Conservation (phyloP, 345 rosid genomes). For the Aurinia saxatilis region DNA sequence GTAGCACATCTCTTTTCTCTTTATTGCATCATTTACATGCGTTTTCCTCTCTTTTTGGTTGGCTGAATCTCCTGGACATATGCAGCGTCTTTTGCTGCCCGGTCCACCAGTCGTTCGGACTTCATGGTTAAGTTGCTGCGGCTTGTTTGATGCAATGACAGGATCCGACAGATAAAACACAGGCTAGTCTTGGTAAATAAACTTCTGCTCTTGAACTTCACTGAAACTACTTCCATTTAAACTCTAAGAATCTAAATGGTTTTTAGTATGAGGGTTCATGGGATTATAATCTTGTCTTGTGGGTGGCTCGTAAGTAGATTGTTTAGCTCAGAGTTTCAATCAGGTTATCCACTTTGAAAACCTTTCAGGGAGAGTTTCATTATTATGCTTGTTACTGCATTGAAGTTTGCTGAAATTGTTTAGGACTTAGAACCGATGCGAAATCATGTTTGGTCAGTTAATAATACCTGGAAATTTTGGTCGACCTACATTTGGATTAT, state of each 20-base stretch:
- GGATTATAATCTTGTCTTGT: too few relatives aligned
- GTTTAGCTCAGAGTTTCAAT: neutral
- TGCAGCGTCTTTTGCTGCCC: constrained; percentile 48
- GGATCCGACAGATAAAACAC: constrained; percentile 53
- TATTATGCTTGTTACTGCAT: neutral
- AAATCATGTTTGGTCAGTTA: neutral
- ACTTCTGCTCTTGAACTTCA: neutral
- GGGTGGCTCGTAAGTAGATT: neutral
- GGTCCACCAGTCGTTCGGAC: constrained; percentile 45
- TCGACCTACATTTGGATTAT: neutral
- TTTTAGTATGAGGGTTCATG: neutral
- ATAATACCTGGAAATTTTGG: neutral
- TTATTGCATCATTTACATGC: constrained; percentile 4
- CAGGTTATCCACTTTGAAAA: neutral
- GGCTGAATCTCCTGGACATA: neutral
- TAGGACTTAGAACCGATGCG: neutral
- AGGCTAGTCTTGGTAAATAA: constrained; percentile 34
- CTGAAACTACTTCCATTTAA: neutral
- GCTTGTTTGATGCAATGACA: constrained; percentile 62
- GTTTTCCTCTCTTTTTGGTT: constrained; percentile 1
- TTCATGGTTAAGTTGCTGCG: constrained; percentile 76
- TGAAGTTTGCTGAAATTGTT: neutral
- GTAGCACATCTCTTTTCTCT: constrained; percentile 34
- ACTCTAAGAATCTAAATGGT: neutral
- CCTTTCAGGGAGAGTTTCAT: neutral